Base-by-base conservation (phyloP, 345 rosid genomes). In the Pelargonium nanum region DNA sequence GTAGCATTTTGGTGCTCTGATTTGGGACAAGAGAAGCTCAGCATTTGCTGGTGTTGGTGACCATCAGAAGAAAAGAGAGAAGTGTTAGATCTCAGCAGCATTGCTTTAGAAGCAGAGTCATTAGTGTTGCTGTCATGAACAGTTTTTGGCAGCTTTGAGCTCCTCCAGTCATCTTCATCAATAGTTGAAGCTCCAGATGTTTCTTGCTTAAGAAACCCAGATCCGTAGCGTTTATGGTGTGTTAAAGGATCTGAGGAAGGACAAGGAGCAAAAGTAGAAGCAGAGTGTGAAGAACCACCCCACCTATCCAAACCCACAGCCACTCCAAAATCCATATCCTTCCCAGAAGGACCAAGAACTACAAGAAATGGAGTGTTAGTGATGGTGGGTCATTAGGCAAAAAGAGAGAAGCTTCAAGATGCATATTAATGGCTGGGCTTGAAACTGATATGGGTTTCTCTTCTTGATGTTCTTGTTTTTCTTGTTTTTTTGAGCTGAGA, bases 21-120 rank as follows among this genome's bases (percentile, higher is more conserved):
- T 77, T 83, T 80, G 52, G 85, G 80, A 60, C 59, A 68, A 48
- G 88, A 79, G 71, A 83, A 85, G 66, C 83, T 77, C 53, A 83
- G 77, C 88, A 83, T 83, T 64, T 85, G 80, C 63, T 74, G 74
- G 55, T 74, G 75, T 52, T 69, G 79, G 17, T 74, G 73, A 22
- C 72, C 53, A 13, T 19, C 80, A 24, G 68, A 77, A 62, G 70
- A 56, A 73, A 78, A 78, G 63, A 77, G 57, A 56, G 72, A 44
- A 44, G 45, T 22, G 26, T 19, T 16, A 58, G 26, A 59, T 66
- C 30, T 70, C 55, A 68, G 54, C 55, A 65, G 59, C 75, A 67
- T 70, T 66, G 84, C 66, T 70, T 78, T 69, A 65, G 77, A 57
- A 22, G 56, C 71, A 8, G 77, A 63, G n/a, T n/a, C n/a, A n/a